A percentile compares a stretch with the other conserved stretches of the same genome.
Evolutionary conservation across 2,329 filamentous ascomycete genomes (phyloP).

Genomic region (Beauveria scarabaeidicola): DNA sequence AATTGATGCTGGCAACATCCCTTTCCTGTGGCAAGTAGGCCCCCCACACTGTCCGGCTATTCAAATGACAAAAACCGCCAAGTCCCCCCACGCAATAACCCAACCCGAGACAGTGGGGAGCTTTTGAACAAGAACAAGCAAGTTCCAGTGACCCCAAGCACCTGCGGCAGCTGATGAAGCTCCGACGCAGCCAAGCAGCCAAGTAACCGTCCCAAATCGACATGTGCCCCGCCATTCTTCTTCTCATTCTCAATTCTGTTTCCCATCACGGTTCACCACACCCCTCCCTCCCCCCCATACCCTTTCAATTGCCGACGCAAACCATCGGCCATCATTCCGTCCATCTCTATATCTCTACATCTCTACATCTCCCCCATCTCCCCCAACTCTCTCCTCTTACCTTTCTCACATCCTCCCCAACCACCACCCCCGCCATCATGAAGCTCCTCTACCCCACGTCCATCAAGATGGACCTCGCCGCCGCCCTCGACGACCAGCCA

Average conservation of each 20-base stretch:
- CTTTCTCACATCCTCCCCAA: neutral
- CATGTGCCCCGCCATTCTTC: neutral
- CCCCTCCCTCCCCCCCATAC: neutral
- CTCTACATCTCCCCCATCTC: neutral
- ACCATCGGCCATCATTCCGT: neutral
- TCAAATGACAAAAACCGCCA: too few relatives aligned
- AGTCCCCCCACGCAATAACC: neutral
- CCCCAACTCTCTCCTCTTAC: neutral
- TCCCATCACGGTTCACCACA: neutral
- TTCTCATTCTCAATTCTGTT: neutral
- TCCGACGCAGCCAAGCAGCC: neutral
- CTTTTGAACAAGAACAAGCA: neutral
- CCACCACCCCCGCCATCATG: constrained; percentile 29
- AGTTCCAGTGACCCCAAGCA: neutral
- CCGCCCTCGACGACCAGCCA: neutral
- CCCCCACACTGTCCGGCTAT: neutral
- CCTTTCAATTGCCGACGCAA: constrained; percentile 6
- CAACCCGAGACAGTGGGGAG: neutral
- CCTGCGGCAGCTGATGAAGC: neutral
- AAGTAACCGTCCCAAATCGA: neutral
- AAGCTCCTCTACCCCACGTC: constrained; percentile 62
- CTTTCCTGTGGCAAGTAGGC: too few relatives aligned
- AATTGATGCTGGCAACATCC: too few relatives aligned
- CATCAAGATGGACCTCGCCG: constrained; percentile 43
- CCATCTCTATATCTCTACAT: neutral